Evolutionary conservation across 192 early-diverging fungal species (phyloP), one percentile per base, ranked within the genome.

Genomic region (Coemansia sp.): DNA sequence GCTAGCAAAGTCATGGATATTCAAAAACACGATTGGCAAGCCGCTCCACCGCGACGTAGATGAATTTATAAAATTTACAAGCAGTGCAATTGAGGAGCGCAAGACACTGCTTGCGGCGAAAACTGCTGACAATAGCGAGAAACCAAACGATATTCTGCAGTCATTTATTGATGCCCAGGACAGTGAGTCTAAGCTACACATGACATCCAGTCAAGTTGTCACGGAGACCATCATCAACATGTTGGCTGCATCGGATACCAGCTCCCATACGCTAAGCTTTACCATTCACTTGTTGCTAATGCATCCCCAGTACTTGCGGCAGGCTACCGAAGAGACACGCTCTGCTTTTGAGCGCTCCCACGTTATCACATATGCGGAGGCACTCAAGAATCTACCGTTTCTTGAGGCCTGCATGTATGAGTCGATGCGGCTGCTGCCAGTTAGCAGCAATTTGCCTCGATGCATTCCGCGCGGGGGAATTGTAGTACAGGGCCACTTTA

Each of bases 361-460:
- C 11, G 8, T 62, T 46, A 77, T 82, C n/a, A 43, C 58, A 0
- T 77, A 58, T 21, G 42, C 45, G 7, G 80, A 73, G 41, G 74
- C 80, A 8, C 62, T 63, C 12, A 40, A 32, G 41, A 49, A 54
- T 1, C 43, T 82, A 57, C 69, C 75, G 18, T 82, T 67, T n/a
- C 43, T 82, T 2, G 75, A 82, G 52, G 80, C 80, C 1, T 76
- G 74, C 39, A 55, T 77, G 16, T 77, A 74, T 49, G 80, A 82
- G 61, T 61, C 80, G 8, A 54, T 82, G 70, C 74, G 80, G 5
- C 42, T 80, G 51, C 62, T 66, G 15, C 69, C 78, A 0, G 66
- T 71, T 8, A 46, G 68, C 8, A 52, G 65, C 26, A 75, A 72
- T 26, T 46, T 82, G 63, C 71, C 79, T 16, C 60, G 80, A 36